Evolutionary conservation across 495 filamentous ascomycete species (phyloP).

Genomic region (Aspergillus haitiensis): DNA sequence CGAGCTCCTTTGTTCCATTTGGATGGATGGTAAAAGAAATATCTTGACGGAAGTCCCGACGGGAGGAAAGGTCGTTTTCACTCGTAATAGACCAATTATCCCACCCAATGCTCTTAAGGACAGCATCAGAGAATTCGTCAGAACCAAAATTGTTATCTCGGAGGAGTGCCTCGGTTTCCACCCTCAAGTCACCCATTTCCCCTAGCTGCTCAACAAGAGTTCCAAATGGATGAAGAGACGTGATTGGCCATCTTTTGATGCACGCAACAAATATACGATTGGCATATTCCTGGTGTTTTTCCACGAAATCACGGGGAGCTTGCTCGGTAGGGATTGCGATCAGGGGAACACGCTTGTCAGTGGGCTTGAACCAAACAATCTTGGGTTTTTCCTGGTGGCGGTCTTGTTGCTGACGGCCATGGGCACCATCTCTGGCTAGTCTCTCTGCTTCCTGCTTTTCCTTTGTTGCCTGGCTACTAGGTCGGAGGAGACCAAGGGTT

Average conservation of each 20-base stretch:
- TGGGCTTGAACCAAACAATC: slow-evolving; percentile 99
- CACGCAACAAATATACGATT: slow-evolving; percentile 98
- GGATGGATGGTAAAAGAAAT: slow-evolving; percentile 90
- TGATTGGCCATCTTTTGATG: slow-evolving; percentile 99
- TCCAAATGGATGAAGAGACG: slow-evolving; percentile 97
- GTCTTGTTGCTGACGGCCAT: slow-evolving; percentile 73
- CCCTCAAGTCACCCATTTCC: slow-evolving; percentile 93
- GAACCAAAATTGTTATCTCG: slow-evolving; percentile 98
- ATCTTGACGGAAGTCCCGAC: slow-evolving; percentile 89
- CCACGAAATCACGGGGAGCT: slow-evolving; percentile 94
- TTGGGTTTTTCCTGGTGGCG: slow-evolving; percentile 96
- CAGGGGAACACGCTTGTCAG: slow-evolving; percentile 95
- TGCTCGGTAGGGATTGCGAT: slow-evolving; percentile 99
- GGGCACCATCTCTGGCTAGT: slow-evolving; percentile 79
- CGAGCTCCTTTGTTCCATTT: slow-evolving; percentile 77
- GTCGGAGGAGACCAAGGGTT: slow-evolving; percentile 86
- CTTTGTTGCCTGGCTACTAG: slow-evolving; percentile 98
- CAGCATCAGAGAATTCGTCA: slow-evolving; percentile 96
- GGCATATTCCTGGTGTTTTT: slow-evolving; percentile 96
- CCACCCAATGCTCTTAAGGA: slow-evolving; percentile 85
- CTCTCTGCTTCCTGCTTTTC: slow-evolving; percentile 99
- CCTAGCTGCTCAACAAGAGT: slow-evolving; percentile 96
- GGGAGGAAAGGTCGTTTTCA: slow-evolving; percentile 75
- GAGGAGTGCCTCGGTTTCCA: slow-evolving; percentile 95
- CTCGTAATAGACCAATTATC: slow-evolving; percentile 85